Conservation (phyloP, 331 rosid species). For the Stylosanthes scabra region DNA sequence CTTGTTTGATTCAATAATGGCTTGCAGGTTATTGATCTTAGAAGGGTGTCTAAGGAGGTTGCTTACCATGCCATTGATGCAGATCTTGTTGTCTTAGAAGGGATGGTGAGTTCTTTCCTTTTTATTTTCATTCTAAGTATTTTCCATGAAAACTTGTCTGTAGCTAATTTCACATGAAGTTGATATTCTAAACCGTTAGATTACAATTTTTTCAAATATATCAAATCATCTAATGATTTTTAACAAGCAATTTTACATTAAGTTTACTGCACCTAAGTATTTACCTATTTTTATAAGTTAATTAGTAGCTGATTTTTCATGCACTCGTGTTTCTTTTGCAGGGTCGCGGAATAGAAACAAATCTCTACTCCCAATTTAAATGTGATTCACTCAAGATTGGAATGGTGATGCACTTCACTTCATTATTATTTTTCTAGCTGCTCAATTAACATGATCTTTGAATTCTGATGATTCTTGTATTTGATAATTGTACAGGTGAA, state of each 20-base stretch:
- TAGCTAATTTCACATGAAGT: too few relatives aligned
- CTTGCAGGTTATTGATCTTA: constrained; percentile 82
- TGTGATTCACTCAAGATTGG: constrained; percentile 95
- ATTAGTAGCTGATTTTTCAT: too few relatives aligned
- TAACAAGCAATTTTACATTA: too few relatives aligned
- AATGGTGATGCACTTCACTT: constrained; percentile 60
- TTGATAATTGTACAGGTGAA: constrained; percentile 64
- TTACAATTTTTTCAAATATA: too few relatives aligned
- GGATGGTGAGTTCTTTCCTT: constrained; percentile 75
- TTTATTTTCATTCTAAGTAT: too few relatives aligned
- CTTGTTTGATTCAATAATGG: constrained; percentile 24
- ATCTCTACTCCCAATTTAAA: constrained; percentile 87
- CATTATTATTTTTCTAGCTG: neutral
- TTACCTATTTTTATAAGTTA: too few relatives aligned
- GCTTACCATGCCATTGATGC: constrained; percentile 78
- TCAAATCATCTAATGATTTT: too few relatives aligned
- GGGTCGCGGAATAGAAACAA: constrained; percentile 99
- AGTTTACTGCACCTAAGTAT: too few relatives aligned
- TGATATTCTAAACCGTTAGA: too few relatives aligned
- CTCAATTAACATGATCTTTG: constrained; percentile 5
- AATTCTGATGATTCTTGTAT: neutral
- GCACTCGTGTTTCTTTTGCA: constrained; percentile 12
- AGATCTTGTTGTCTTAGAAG: constrained; percentile 86
- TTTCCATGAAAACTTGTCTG: too few relatives aligned
- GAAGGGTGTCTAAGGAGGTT: constrained; percentile 77